Conservation (phyloP, 305 asterid species). For the Fraxinus baroniana region DNA sequence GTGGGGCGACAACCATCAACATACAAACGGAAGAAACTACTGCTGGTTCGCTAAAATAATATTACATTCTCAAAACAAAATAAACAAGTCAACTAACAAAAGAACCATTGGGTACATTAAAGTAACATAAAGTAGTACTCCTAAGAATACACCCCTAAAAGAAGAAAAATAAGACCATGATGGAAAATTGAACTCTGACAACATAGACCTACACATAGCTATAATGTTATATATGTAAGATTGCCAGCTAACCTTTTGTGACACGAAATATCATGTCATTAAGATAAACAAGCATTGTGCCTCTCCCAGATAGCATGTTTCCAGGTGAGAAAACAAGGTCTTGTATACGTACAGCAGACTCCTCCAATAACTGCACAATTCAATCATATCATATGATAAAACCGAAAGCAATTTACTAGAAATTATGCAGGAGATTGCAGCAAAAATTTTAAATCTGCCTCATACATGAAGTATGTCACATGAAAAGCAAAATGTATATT, state of each 20-base stretch:
- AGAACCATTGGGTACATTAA: neutral
- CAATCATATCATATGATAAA: neutral
- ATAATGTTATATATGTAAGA: neutral
- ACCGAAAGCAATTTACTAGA: conserved; percentile 18
- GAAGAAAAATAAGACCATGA: neutral
- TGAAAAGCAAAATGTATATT: conserved; percentile 1
- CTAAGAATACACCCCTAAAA: neutral
- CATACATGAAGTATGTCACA: neutral
- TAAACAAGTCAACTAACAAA: conserved; percentile 1
- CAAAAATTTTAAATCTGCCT: conserved; percentile 1
- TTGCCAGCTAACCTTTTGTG: conserved; percentile 36
- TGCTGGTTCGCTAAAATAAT: neutral
- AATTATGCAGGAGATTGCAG: neutral
- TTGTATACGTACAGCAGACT: conserved; percentile 35
- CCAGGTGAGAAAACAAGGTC: conserved; percentile 43
- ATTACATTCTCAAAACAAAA: neutral
- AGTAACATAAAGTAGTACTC: neutral
- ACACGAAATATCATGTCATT: conserved; percentile 47
- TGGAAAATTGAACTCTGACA: neutral
- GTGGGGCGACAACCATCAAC: neutral
- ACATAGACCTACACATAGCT: neutral
- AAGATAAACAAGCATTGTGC: conserved; percentile 38
- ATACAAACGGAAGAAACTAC: conserved; percentile 10
- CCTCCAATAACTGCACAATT: conserved; percentile 42
- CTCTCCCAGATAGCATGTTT: conserved; percentile 45